A percentile compares a stretch with the other conserved stretches of the same genome.
Evolutionary conservation across 2,329 filamentous ascomycete genomes (phyloP).

Genomic region (Ceratocystis destructans): DNA sequence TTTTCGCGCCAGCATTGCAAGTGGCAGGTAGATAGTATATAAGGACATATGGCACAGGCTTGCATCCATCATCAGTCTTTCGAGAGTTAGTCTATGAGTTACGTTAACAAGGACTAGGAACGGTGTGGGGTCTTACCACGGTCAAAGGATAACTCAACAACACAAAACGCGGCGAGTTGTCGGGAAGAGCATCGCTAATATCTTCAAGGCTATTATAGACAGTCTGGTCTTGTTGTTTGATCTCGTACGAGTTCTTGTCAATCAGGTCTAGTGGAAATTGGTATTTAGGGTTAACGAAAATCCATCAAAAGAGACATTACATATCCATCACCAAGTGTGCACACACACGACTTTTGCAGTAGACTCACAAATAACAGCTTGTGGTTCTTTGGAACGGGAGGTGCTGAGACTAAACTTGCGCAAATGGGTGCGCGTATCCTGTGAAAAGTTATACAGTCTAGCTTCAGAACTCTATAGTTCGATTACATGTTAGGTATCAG

Average conservation of each 20-base stretch:
- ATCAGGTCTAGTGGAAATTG: slow-evolving; percentile 56
- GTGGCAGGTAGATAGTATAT: slow-evolving; percentile 90
- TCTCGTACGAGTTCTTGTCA: slow-evolving; percentile 80
- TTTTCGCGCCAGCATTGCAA: slow-evolving; percentile 72
- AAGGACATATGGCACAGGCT: slow-evolving; percentile 85
- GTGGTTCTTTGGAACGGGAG: slow-evolving; percentile 69
- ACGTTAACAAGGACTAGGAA: background rate
- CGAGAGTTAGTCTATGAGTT: slow-evolving; percentile 11
- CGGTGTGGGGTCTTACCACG: slow-evolving; percentile 42
- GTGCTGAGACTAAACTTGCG: slow-evolving; percentile 90
- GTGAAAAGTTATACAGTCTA: slow-evolving; percentile 81
- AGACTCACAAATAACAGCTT: slow-evolving; percentile 82
- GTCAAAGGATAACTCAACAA: slow-evolving; percentile 84
- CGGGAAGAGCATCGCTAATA: slow-evolving; percentile 77
- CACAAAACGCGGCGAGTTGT: slow-evolving; percentile 80
- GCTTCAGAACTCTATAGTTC: slow-evolving; percentile 56
- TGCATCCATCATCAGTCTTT: slow-evolving; percentile 72
- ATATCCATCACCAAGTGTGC: background rate
- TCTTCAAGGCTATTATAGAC: slow-evolving; percentile 72
- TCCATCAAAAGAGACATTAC: background rate
- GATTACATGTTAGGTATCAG: background rate
- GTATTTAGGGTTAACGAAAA: slow-evolving; percentile 7
- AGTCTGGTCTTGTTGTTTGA: slow-evolving; percentile 61
- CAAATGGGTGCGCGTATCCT: slow-evolving; percentile 75
- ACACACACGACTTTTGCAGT: background rate